A percentile compares a stretch with the other conserved stretches of the same genome.
Evolutionary conservation across 768 basidiomycete genomes (phyloP).

Genomic region (Coprinopsis sp.): DNA sequence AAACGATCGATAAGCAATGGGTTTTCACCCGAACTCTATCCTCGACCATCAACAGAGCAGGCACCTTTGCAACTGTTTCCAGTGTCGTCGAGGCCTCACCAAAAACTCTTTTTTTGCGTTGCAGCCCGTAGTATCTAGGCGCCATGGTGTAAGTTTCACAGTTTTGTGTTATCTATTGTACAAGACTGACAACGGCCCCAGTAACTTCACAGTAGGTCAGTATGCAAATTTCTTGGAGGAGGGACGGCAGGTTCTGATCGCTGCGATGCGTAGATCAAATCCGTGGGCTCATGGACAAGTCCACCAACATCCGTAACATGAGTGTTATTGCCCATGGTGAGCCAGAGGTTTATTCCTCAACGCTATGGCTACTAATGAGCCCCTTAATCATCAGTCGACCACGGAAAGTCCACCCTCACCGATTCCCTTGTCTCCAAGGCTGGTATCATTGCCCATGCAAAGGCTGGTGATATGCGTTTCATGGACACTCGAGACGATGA

Average conservation of each 20-base stretch:
- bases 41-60: conserved; percentile 34
- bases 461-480: conserved; percentile 95
- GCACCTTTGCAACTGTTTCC: conserved; percentile 26
- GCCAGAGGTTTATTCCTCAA: conserved; percentile 23
- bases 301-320: conserved; percentile 94
- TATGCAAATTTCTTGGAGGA: conserved; percentile 14
- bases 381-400: conserved; percentile 84
- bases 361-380: neutral
- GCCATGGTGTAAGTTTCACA: conserved; percentile 74
- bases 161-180: conserved; percentile 26
- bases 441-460: conserved; percentile 93
- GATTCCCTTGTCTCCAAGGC: conserved; percentile 99
- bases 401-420: conserved; percentile 99
- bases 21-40: conserved; percentile 35
- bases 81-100: conserved; percentile 23
- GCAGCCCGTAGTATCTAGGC: conserved; percentile 42
- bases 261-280: conserved; percentile 62
- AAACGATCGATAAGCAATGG: conserved; percentile 38
- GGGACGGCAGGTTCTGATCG: conserved; percentile 5
- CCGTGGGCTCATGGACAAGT: conserved; percentile 80
- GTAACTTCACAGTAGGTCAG: conserved; percentile 88
- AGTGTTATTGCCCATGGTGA: conserved; percentile 88
- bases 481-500: conserved; percentile 97
- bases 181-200: conserved; percentile 30
- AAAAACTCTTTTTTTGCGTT: conserved; percentile 15